A percentile compares a stretch with the other conserved stretches of the same genome.
phyloP scores from a whole-genome alignment of 2,329 filamentous ascomycete species.

The Sarocladium brachiariae region DNA sequence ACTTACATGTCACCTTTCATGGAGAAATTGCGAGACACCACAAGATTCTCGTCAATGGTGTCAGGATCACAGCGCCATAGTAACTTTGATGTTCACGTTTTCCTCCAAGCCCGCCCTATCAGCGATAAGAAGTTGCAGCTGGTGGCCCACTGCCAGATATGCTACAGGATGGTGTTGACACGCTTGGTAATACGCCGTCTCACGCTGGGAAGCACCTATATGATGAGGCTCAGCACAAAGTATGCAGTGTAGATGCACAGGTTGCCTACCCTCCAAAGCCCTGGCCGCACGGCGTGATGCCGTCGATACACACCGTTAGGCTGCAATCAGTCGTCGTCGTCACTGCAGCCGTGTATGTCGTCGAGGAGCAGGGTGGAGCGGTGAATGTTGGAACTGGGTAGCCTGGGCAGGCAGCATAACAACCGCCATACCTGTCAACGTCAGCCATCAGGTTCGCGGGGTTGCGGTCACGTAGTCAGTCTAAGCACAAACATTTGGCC shows the following conservation, averaged over 20 bases:
- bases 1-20: too few species aligned
- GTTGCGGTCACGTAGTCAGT: neutral
- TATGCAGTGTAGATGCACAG: neutral
- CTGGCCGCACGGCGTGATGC: neutral
- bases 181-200: neutral
- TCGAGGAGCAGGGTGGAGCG: slow-evolving; percentile 13
- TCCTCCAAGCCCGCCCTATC: too few species aligned
- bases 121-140: neutral
- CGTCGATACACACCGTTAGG: slow-evolving; percentile 2
- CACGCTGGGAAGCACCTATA: slow-evolving; percentile 2
- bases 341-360: neutral
- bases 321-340: neutral
- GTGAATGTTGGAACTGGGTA: slow-evolving; percentile 14
- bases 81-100: too few species aligned
- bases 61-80: too few species aligned
- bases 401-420: slow-evolving; percentile 10
- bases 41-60: too few species aligned
- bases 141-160: neutral
- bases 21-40: too few species aligned
- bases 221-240: neutral
- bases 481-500: neutral
- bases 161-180: slow-evolving; percentile 1
- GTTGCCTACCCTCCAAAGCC: slow-evolving; percentile 1
- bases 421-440: slow-evolving; percentile 14
- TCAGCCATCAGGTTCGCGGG: neutral